Evolutionary conservation across 768 basidiomycete species (phyloP).

Genomic region (Melanogaster broomeanus): DNA sequence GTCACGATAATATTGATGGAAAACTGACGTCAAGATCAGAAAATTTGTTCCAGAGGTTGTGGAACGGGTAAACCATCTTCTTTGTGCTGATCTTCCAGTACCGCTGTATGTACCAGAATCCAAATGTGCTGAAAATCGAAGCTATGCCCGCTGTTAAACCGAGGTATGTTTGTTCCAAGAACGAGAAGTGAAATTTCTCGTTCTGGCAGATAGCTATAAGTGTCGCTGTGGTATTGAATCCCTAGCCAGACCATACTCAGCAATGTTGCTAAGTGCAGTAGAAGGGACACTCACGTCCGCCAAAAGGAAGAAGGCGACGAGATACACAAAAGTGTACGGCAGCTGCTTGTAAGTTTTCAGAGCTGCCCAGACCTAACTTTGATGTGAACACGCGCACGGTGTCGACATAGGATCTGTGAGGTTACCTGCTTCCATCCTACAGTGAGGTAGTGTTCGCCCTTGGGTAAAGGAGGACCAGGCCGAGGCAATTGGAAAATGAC

Average conservation of each 20-base stretch:
- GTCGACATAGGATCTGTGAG: neutral
- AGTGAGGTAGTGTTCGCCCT: constrained; percentile 73
- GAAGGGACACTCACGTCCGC: constrained; percentile 56
- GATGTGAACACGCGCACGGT: constrained; percentile 1
- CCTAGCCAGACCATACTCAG: constrained; percentile 41
- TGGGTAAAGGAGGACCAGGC: constrained; percentile 77
- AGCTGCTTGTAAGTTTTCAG: constrained; percentile 74
- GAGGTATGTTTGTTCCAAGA: constrained; percentile 78
- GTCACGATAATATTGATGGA: constrained; percentile 75
- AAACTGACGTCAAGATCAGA: constrained; percentile 47
- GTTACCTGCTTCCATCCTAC: constrained; percentile 84
- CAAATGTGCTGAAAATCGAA: constrained; percentile 69
- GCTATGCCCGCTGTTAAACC: constrained; percentile 76
- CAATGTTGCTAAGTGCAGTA: neutral
- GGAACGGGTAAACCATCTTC: constrained; percentile 57
- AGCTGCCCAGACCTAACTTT: constrained; percentile 69
- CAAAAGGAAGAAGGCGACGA: constrained; percentile 76
- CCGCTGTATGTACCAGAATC: constrained; percentile 82
- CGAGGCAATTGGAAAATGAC: constrained; percentile 87
- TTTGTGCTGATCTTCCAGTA: constrained; percentile 81
- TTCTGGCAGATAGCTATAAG: constrained; percentile 79
- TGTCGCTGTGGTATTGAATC: constrained; percentile 78
- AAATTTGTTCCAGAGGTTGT: neutral
- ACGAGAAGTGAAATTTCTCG: constrained; percentile 78
- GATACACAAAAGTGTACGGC: constrained; percentile 81